Evolutionary conservation across 371 early-diverging fungal species (phyloP), one percentile per base, ranked within the genome.

Genomic region (Umbelopsis sp.): DNA sequence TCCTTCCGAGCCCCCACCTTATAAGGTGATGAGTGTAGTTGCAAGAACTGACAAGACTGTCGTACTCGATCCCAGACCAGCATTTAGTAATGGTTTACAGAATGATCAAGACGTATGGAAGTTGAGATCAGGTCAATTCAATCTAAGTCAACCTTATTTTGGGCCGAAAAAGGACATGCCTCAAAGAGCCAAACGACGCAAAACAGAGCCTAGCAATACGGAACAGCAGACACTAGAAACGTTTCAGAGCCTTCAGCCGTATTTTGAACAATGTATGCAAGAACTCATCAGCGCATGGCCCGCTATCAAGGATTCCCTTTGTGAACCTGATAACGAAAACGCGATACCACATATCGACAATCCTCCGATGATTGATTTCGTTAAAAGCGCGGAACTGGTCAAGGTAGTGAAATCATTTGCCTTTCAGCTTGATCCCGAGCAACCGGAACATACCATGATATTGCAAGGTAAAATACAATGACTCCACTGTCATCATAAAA

Each of bases 111-210:
- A 63, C 44, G 35, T 22, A 65, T 74, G 66, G 35, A 50, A 45
- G 1, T 57, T 79, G 32, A 74, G 63, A 22, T 35, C 51, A 44
- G 79, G 79, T 0, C 76, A 81, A 52, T 81, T 79, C 63, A 73
- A 71, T 50, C 72, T 80, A 0, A 38, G 38, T 22, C 45, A 72
- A 62, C 83, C 83, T 46, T 82, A 82, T 45, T 82, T 78, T 66
- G 44, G 63, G 20, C 38, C 65, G 22, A 65, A 20, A 69, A 65
- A 62, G 57, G 52, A 65, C 14, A 8, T 48, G 38, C 66, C n/a
- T 20, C 53, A 3, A 44, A 69, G 67, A 72, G 72, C 72, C 63
- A 63, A 50, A 24, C 44, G 41, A 32, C 53, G 63, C 50, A 35
- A 57, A 5, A 63, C 12, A 11, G 37, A 63, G 44, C 63, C 64